Evolutionary conservation across 768 basidiomycete genomes (phyloP), one percentile per base, ranked within the genome.

Genomic region (Mrakia gelida): DNA sequence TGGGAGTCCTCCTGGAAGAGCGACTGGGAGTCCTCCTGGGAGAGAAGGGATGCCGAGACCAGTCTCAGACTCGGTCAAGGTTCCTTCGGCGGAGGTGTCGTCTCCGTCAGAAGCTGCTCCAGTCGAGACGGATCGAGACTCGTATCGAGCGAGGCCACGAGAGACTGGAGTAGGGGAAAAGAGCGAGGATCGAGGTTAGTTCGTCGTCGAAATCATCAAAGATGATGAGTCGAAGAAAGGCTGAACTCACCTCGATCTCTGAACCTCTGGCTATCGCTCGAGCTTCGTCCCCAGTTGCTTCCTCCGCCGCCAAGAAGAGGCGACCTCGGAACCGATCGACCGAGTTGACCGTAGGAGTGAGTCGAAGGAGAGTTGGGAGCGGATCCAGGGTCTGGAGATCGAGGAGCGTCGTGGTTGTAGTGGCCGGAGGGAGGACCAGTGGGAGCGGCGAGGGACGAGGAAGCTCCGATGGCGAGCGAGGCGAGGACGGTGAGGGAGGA

Each of bases 401-500:
- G 59, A 61, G 59, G 59, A 61, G 59, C 59, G 18, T 61, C 59
- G 26, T 61, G 59, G 59, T 61, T 26, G 28, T 61, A 61, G 59
- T 61, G 45, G 41, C 41, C 41, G 41, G 41, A 23, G 59, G 59
- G 59, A 26, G 59, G 18, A 26, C 59, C 59, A 62, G 61, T 62
- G 13, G 61, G n/a, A 32, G 61, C 61, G 15, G 61, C 61, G 61
- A 62, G 61, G 61, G 61, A 28, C 7, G 61, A 62, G n/a, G n/a
- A n/a, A 32, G 61, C 61, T 62, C n/a, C 61, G 61, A 62, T 62
- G n/a, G 61, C 61, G n/a, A 62, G 61, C 3, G 61, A 62, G 4
- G 61, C 61, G n/a, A 62, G 61, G n/a, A 62, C 61, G 32, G 61
- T 62, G 32, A 62, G 61, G 11, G 61, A 62, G 61, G 61, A 28